A percentile compares a stretch with the other conserved stretches of the same genome.
phyloP scores from a whole-genome alignment of 306 rosid genomes.

The Medicago arabica region DNA sequence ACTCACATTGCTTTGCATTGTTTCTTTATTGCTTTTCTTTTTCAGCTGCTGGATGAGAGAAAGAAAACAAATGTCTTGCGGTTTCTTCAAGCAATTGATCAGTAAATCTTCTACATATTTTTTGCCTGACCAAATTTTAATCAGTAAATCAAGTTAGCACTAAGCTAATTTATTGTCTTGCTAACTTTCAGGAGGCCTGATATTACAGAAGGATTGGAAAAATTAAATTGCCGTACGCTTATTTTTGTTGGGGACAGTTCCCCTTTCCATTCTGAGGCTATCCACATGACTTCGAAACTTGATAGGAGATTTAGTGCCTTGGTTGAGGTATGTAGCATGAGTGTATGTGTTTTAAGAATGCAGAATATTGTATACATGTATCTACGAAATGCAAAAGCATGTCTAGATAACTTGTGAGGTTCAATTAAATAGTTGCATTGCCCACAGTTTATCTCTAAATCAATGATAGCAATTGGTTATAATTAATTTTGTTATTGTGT shows the following conservation, averaged over 20 bases:
- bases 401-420: no score
- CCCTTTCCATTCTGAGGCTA: conserved; percentile 93
- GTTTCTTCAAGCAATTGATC: conserved; percentile 79
- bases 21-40: conserved; percentile 44
- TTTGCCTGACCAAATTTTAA: background rate
- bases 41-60: conserved; percentile 92
- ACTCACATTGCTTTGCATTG: conserved; percentile 27
- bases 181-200: conserved; percentile 79
- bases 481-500: background rate
- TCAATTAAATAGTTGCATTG: no score
- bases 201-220: conserved; percentile 78
- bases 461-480: no score
- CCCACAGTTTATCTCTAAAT: no score
- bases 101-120: conserved; percentile 51
- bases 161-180: background rate
- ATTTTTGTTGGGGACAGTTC: conserved; percentile 97
- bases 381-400: no score
- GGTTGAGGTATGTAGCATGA: conserved; percentile 75
- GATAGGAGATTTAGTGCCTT: conserved; percentile 92
- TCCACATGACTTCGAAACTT: conserved; percentile 84
- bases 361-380: background rate
- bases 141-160: no score
- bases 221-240: conserved; percentile 81
- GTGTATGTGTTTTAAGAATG: background rate
- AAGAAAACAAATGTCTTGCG: conserved; percentile 73